phyloP scores from a whole-genome alignment of 2,329 filamentous ascomycete species.

The Alternaria sp. region DNA sequence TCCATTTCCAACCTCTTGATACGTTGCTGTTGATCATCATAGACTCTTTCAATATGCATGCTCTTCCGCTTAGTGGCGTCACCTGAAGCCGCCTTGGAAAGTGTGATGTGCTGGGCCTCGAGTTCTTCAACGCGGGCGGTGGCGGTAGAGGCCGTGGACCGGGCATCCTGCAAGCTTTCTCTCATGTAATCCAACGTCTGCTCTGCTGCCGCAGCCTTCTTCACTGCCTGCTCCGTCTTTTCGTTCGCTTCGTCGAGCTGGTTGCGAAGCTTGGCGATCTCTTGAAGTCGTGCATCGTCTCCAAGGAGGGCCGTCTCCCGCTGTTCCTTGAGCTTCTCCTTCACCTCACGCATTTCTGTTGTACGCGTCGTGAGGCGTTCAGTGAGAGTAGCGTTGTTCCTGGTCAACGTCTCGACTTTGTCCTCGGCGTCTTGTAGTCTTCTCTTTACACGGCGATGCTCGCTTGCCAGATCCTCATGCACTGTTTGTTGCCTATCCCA shows the following conservation, averaged over 20 bases:
- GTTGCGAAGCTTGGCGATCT: slow-evolving; percentile 31
- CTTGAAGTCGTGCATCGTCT: slow-evolving; percentile 27
- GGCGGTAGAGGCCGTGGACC: slow-evolving; percentile 16
- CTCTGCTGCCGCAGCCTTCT: slow-evolving; percentile 39
- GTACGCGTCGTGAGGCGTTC: slow-evolving; percentile 24
- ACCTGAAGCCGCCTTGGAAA: slow-evolving; percentile 25
- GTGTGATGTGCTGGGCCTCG: slow-evolving; percentile 15
- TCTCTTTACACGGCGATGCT: slow-evolving; percentile 23
- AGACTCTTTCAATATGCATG: slow-evolving; percentile 21
- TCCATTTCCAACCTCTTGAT: slow-evolving; percentile 12
- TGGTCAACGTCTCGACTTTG: slow-evolving; percentile 21
- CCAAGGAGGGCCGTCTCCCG: slow-evolving; percentile 25
- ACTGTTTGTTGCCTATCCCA: slow-evolving; percentile 36
- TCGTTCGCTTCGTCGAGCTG: slow-evolving; percentile 26
- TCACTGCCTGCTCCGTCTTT: slow-evolving; percentile 35
- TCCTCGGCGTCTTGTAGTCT: slow-evolving; percentile 24
- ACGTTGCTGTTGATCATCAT: slow-evolving; percentile 13
- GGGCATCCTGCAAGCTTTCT: slow-evolving; percentile 57
- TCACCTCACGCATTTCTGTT: slow-evolving; percentile 17
- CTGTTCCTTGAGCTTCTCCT: slow-evolving; percentile 26
- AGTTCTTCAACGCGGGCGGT: slow-evolving; percentile 19
- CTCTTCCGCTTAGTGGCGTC: slow-evolving; percentile 24
- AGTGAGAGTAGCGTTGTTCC: slow-evolving; percentile 20
- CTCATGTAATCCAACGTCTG: slow-evolving; percentile 64
- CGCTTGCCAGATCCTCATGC: slow-evolving; percentile 31